Conservation (phyloP, 2,329 filamentous ascomycete species). For the Elsinoe perseae region DNA sequence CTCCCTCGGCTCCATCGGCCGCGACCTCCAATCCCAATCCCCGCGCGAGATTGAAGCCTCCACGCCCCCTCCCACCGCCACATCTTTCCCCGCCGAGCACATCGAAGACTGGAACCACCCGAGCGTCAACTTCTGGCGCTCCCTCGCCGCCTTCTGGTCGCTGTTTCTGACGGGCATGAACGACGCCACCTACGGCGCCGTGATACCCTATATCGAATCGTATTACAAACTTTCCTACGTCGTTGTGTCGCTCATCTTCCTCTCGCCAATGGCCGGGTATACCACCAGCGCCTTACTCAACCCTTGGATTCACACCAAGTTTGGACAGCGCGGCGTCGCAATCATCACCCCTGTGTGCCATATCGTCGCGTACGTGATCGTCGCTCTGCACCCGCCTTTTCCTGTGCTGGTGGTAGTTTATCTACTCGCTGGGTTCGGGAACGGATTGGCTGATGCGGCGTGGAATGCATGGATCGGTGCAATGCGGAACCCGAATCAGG, state of each 20-base stretch:
- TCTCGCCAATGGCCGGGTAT: slow-evolving; percentile 60
- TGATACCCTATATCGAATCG: slow-evolving; percentile 41
- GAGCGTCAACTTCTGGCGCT: slow-evolving; percentile 50
- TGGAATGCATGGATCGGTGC: slow-evolving; percentile 56
- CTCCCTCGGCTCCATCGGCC: slow-evolving; percentile 2
- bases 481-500: slow-evolving; percentile 62
- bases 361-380: slow-evolving; percentile 53
- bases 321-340: slow-evolving; percentile 64
- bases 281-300: slow-evolving; percentile 56
- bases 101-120: slow-evolving; percentile 59
- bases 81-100: slow-evolving; percentile 21
- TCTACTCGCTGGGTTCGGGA: slow-evolving; percentile 58
- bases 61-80: not conserved
- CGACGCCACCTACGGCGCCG: slow-evolving; percentile 57
- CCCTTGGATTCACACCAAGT: slow-evolving; percentile 54
- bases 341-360: slow-evolving; percentile 53
- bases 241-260: slow-evolving; percentile 58
- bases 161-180: slow-evolving; percentile 62
- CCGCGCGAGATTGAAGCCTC: not conserved
- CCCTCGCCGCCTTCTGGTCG: slow-evolving; percentile 51
- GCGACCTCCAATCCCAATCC: not conserved
- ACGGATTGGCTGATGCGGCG: slow-evolving; percentile 54
- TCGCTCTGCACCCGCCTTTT: slow-evolving; percentile 58
- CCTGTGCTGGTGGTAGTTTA: slow-evolving; percentile 54
- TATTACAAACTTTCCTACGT: slow-evolving; percentile 58